Evolutionary conservation across 495 filamentous ascomycete species (phyloP), one percentile per base, ranked within the genome.

Genomic region (Trichoderma gamsii): DNA sequence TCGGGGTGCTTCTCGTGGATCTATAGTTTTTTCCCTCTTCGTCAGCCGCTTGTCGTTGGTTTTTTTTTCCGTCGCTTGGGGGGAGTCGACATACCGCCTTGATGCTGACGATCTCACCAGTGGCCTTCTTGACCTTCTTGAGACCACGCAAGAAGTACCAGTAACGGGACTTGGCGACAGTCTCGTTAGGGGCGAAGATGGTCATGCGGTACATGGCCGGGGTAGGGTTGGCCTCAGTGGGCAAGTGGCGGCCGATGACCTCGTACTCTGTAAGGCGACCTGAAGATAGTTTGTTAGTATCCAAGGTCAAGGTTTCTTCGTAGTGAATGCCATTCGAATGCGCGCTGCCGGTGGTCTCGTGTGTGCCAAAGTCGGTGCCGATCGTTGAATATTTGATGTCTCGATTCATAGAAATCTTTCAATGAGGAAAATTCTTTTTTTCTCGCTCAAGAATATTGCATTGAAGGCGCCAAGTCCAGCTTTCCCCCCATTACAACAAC

Each of bases 111-210:
- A 99, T 97, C 90, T 99, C 95, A 78, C 95, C 95, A 80, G 96
- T 97, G 77, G 93, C 88, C 90, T 97, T 98, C 92, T 99, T 99
- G 84, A 99, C 92, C 88, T 98, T 99, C 79, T 92, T 87, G 72
- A 99, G 87, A 87, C 96, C 96, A 83, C 90, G 91, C 78, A 99
- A 83, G 89, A 99, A 99, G 88, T 99, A 99, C 96, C 96, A 99
- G 89, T 97, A 99, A 70, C 95, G 90, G 75, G 92, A 97, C 89
- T 98, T 99, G 75, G 95, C 95, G 73, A 99, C 92, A 72, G 98
- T 94, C 74, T 88, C 86, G 83, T 99, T 99, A 71, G 93, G 92
- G 69, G 95, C 95, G 78, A 99, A 99, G 82, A 99, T 97, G 81
- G 94, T 92, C 96, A 99, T 99, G 81, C 95, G 92, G 88, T 98